Base-by-base conservation (phyloP, 495 filamentous ascomycete genomes). In the Penicillium egyptiacum region DNA sequence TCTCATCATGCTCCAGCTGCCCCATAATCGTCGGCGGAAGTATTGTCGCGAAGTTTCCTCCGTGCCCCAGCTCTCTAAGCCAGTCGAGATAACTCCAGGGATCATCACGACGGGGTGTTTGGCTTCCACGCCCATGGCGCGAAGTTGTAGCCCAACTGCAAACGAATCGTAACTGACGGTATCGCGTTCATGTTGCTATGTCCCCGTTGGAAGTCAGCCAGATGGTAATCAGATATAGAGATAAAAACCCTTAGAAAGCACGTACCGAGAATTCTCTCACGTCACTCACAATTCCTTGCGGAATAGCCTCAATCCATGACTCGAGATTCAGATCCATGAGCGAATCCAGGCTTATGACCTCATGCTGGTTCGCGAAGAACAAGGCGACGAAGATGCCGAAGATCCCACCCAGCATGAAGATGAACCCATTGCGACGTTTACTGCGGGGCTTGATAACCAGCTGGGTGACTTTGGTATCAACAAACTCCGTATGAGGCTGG, bases 1-100 rank as follows among this genome's bases (percentile, higher is more conserved):
- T 50, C 87, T 79, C 90, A 98, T 96, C 94, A 98, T 98, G 59
- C 79, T 93, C 94, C 94, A 98, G 63, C 89, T 95, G 25, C 94
- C 94, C 94, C 94, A 98, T 50, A 98, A 73, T 57, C 94, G 76
- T 70, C 92, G 93, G 50, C 94, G 82, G 70, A 98, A 98, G 69
- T 97, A 98, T 50, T 86, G 91, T 8, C 89, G 81, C 17, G 91
- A 96, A 35, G 73, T 72, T 60, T 87, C 84, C 12, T 86, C 85
- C 0, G 92, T 97, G 19, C 95, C 91, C 94, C 94, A 98, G 59
- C 89, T 94, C 74, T 98, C 94, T 7, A 98, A 79, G 6, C 95
- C 95, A 0, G 94, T 98, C 3, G 94, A 98, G 58, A 98, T 98
- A 8, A 98, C 95, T 0, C 94, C 94, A 9, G 94, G 94, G 42